Base-by-base conservation (phyloP, 2,329 filamentous ascomycete species). In the Pseudocercospora pini-densiflorae region DNA sequence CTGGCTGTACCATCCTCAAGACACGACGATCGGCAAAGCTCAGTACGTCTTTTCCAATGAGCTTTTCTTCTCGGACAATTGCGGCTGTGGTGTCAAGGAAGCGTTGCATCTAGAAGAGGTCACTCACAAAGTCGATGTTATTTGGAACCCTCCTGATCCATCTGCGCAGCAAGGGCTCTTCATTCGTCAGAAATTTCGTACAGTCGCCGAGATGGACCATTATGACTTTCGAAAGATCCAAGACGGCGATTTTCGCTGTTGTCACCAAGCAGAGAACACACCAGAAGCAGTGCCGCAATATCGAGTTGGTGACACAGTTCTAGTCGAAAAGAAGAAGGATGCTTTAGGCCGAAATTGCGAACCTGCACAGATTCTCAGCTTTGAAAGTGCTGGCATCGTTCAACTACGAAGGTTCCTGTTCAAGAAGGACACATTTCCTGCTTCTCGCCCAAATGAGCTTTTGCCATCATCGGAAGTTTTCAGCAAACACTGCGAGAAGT, bases 21-120 rank as follows among this genome's bases (percentile, higher is more conserved):
- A 95, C 62, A 95, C 92, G 0, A 86, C 89, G 0, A 91, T 93
- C 51, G 86, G 84, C 0, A 79, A 85, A 5, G 88, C 89, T 78
- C 84, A 83, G 9, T 96, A 94, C 71, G 89, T 90, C 0, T 89
- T 87, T 77, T 68, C 79, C 0, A 91, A 93, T 60, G 92, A 96
- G 77, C 77, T 95, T 0, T 95, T 95, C 68, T 78, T 94, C 0
- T 92, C 89, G 0, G 87, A 93, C 59, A 88, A 93, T 65, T 94
- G 92, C 78, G 90, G 89, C 0, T 95, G 92, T 68, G 76, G 80
- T 0, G 19, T 43, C 8, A 31, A 61, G 19, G 74, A 79, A 0
- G 82, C 83, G 29, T 81, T 92, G 2, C 70, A 81, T 0, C 82
- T 84, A 0, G 77, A 84, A 0, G 84, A 92, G 36, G 81, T 93